Percentiles rank a stretch among this genome's conserved stretches.
These are phyloP conservation scores for Porpolomopsis calyptriformis DNA, from an alignment of 768 basidiomycete species.

Conservation along the genomic window DNA sequence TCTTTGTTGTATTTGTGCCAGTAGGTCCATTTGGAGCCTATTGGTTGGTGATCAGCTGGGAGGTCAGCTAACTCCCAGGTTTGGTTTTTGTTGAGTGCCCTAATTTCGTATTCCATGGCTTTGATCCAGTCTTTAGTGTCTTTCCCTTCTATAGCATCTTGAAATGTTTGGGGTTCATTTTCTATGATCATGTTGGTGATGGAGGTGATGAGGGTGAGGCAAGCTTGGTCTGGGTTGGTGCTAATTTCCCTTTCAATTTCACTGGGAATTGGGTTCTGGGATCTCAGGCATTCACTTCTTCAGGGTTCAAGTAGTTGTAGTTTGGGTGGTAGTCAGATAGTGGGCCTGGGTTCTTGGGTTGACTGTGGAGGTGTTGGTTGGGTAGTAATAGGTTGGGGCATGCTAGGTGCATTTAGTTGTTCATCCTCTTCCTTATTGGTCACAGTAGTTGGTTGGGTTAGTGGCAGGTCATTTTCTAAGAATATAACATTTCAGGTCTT, in stretches of 20 bases:
- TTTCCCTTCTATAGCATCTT: background rate
- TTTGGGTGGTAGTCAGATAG: too few species aligned
- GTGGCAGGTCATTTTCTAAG: conserved; percentile 2
- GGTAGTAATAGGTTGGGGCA: too few species aligned
- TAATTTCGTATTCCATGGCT: background rate
- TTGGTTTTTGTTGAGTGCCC: background rate
- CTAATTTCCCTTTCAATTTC: too few species aligned
- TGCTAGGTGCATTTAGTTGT: too few species aligned
- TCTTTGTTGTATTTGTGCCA: conserved; percentile 19
- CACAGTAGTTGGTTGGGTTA: background rate
- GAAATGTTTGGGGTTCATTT: background rate
- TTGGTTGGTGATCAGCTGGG: background rate
- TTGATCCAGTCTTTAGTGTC: background rate
- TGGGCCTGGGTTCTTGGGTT: too few species aligned
- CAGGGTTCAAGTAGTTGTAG: too few species aligned
- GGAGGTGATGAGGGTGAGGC: background rate
- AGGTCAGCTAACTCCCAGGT: conserved; percentile 2
- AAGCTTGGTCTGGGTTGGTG: background rate
- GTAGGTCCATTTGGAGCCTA: conserved; percentile 17
- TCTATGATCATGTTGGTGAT: too few species aligned
- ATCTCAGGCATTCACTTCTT: too few species aligned
- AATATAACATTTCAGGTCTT: conserved; percentile 6
- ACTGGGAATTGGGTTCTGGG: too few species aligned
- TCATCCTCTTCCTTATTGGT: background rate
- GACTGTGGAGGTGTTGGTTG: too few species aligned